Base-by-base conservation (phyloP, 441 rosid species). In the Mallotus repandus region DNA sequence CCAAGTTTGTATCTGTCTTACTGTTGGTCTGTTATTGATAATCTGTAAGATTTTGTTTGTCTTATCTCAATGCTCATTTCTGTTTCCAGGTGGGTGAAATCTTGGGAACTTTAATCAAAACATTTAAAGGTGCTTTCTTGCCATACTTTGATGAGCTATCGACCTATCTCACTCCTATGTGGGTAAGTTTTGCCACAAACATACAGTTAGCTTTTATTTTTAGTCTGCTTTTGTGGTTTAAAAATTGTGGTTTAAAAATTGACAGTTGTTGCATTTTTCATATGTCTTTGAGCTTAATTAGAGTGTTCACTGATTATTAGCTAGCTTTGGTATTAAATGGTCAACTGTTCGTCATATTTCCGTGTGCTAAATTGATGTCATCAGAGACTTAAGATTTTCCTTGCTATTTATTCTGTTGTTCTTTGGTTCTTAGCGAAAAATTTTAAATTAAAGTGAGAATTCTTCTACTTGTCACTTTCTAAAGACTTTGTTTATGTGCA, bases 111-210 rank as follows among this genome's bases (percentile, higher is more conserved):
- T 76, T 96, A 85, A 92, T 96, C 59, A 96, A 96, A 84, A 94
- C 97, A 74, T 96, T 89, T 75, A 96, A 91, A 82, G 95, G 86
- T 38, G 81, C 96, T 74, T 96, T 96, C 87, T 83, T 96, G 83
- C 98, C 98, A 38, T 94, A 87, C 88, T 94, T 92, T 63, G 98
- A 94, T 59, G 98, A 92, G 82, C 81, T 96, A 73, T 92, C 98
- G 45, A 89, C 98, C 7, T 96, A 96, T 79, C 84, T 96, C 60
- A 96, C 97, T 41, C 99, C 99, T 72, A 96, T 96, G 99, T 94
- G 98, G 99, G 99, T 96, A 89, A 85, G 99, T 87, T 67, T 70
- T 66, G 43, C 11, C n/a, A 19, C 60, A 70, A 29, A 18, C 45
- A 7, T 69, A 45, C 49, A 25, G 3, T n/a, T 12, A 56, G 1